Conservation (phyloP, 2,329 filamentous ascomycete species). For the Botryotinia convoluta region DNA sequence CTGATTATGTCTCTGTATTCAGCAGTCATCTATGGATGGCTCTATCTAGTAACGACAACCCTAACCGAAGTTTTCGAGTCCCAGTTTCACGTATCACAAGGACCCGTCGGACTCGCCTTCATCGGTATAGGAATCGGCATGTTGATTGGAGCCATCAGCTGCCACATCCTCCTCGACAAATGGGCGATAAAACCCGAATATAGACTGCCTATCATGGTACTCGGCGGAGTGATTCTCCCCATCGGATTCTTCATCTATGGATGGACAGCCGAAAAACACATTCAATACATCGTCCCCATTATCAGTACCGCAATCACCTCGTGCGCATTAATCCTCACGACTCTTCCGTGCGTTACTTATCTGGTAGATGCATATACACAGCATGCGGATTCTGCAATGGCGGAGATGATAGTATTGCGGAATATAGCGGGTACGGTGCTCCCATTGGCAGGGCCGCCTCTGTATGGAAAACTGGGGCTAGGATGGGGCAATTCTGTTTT, state of each 20-base stretch:
- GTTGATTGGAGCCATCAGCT: constrained; percentile 26
- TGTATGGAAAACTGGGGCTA: constrained; percentile 36
- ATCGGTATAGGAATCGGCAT: constrained; percentile 40
- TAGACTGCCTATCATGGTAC: constrained; percentile 42
- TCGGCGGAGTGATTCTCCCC: constrained; percentile 39
- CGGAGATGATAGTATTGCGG: constrained; percentile 38
- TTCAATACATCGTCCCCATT: constrained; percentile 43
- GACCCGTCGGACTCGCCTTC: constrained; percentile 40
- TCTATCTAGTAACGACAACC: constrained; percentile 42
- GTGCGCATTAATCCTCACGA: background rate
- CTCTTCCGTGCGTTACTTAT: constrained; percentile 33
- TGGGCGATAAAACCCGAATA: constrained; percentile 41
- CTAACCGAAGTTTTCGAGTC: constrained; percentile 40
- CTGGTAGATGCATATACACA: constrained; percentile 38
- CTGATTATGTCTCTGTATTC: constrained; percentile 37
- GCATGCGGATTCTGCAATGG: constrained; percentile 39
- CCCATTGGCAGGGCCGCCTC: constrained; percentile 32
- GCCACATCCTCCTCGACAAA: constrained; percentile 35
- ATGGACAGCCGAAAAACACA: constrained; percentile 43
- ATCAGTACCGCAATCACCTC: background rate
- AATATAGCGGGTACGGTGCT: constrained; percentile 34
- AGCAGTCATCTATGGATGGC: constrained; percentile 39
- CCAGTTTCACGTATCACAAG: constrained; percentile 38
- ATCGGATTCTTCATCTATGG: constrained; percentile 47
- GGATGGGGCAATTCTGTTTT: constrained; percentile 39